These are phyloP conservation scores for Saccharomyces mikatae DNA, from an alignment of 805 yeast species.

Conservation along the genomic window DNA sequence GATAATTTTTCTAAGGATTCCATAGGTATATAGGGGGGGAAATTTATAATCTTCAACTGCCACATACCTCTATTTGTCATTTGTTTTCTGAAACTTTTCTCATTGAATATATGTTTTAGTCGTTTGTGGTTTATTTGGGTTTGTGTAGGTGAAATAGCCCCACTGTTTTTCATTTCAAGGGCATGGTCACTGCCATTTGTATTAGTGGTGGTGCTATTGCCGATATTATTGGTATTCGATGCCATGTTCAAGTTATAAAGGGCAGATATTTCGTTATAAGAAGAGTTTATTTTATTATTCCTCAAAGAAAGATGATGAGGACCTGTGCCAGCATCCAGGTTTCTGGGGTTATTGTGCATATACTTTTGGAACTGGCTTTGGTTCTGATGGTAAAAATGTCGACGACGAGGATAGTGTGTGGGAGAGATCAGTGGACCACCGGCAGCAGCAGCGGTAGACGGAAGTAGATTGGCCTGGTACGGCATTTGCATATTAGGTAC, in stretches of 20 bases:
- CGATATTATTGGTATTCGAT: background rate
- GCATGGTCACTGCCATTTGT: background rate
- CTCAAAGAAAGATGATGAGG: background rate
- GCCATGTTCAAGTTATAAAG: background rate
- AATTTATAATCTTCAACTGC: constrained; percentile 25
- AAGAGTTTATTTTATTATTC: background rate
- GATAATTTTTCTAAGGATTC: constrained; percentile 12
- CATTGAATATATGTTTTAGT: constrained; percentile 28
- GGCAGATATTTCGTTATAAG: background rate
- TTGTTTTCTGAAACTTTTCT: constrained; percentile 27
- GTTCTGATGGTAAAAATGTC: background rate
- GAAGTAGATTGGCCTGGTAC: background rate
- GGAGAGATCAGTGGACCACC: background rate
- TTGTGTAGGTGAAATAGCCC: background rate
- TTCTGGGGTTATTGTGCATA: background rate
- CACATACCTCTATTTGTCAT: constrained; percentile 31
- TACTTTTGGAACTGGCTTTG: background rate
- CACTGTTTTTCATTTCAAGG: constrained; percentile 1
- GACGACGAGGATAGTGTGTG: background rate
- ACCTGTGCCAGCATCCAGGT: background rate
- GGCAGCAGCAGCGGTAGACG: background rate
- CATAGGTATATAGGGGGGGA: constrained; percentile 28
- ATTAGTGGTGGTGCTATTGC: background rate
- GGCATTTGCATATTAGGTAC: background rate
- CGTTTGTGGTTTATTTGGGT: constrained; percentile 17